Evolutionary conservation across 2,329 filamentous ascomycete species (phyloP).

Genomic region (Nemania sp.): DNA sequence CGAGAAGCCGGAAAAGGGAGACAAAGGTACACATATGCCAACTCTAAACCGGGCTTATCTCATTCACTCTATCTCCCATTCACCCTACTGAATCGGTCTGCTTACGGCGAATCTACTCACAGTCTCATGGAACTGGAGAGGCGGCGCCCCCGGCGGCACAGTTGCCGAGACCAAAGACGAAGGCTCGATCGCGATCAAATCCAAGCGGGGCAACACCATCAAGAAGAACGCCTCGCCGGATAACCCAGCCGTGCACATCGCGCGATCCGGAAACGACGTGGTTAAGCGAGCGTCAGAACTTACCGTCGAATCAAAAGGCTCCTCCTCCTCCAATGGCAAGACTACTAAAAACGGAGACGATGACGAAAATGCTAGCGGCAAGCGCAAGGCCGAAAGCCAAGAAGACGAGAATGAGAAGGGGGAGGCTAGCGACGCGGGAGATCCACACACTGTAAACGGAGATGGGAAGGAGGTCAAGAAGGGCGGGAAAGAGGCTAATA

Average conservation of each 20-base stretch:
- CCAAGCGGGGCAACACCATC: conserved; percentile 72
- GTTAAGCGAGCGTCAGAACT: conserved; percentile 73
- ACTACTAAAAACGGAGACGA: conserved; percentile 31
- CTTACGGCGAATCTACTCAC: conserved; percentile 15
- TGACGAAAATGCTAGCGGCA: conserved; percentile 29
- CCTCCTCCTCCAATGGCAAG: too few species aligned
- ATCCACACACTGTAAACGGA: conserved; percentile 37
- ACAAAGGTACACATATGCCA: conserved; percentile 43
- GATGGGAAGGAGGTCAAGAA: conserved; percentile 45
- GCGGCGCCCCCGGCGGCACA: conserved; percentile 66
- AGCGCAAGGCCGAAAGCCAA: conserved; percentile 38
- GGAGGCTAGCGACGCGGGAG: conserved; percentile 17
- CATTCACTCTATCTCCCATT: not conserved
- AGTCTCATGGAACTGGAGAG: conserved; percentile 73
- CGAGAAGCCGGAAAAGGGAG: conserved; percentile 42
- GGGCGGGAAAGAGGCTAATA: conserved; percentile 47
- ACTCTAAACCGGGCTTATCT: not conserved
- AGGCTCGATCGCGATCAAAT: conserved; percentile 70
- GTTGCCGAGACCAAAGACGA: conserved; percentile 71
- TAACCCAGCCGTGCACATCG: conserved; percentile 71
- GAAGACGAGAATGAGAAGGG: conserved; percentile 11
- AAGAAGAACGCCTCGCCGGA: conserved; percentile 71
- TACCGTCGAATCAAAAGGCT: conserved; percentile 62
- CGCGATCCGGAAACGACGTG: conserved; percentile 71
- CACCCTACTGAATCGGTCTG: not conserved